These are phyloP conservation scores for Aspergillus neoniger DNA, from an alignment of 2,329 filamentous ascomycete genomes.

Conservation along the genomic window DNA sequence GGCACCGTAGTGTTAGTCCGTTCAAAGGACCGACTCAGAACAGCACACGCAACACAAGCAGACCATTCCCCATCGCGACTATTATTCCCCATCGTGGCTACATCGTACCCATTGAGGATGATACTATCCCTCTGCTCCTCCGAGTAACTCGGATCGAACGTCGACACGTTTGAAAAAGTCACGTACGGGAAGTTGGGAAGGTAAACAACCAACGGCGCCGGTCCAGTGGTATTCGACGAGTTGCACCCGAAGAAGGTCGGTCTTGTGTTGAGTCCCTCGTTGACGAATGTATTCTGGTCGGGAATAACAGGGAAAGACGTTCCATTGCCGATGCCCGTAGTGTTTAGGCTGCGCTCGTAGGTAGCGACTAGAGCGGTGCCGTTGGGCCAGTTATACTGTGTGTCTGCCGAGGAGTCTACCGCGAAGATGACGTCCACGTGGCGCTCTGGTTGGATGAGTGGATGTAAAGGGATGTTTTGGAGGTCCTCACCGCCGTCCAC, in stretches of 20 bases:
- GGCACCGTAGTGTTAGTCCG: conserved; percentile 69
- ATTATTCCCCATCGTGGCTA: conserved; percentile 76
- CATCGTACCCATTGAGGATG: conserved; percentile 82
- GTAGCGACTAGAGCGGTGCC: conserved; percentile 71
- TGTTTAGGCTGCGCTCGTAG: conserved; percentile 63
- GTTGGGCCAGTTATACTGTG: conserved; percentile 68
- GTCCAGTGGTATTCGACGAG: conserved; percentile 58
- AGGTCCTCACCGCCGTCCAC: conserved; percentile 75
- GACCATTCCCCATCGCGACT: conserved; percentile 73
- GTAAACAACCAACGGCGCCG: conserved; percentile 74
- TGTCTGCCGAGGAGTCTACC: conserved; percentile 73
- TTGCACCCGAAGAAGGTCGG: conserved; percentile 81
- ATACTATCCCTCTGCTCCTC: conserved; percentile 69
- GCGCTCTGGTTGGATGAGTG: conserved; percentile 69
- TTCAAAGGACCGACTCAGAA: conserved; percentile 70
- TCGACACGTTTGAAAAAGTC: conserved; percentile 73
- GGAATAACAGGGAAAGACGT: conserved; percentile 71
- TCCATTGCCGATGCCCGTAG: conserved; percentile 58
- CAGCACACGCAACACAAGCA: conserved; percentile 79
- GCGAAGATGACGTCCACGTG: conserved; percentile 76
- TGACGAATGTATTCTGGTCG: conserved; percentile 72
- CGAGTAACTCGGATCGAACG: conserved; percentile 67
- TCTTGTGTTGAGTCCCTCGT: conserved; percentile 68
- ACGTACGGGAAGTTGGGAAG: conserved; percentile 84
- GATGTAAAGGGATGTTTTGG: conserved; percentile 76